These are phyloP conservation scores for Neurospora sublineolata DNA, from an alignment of 495 filamentous ascomycete species.

Conservation along the genomic window DNA sequence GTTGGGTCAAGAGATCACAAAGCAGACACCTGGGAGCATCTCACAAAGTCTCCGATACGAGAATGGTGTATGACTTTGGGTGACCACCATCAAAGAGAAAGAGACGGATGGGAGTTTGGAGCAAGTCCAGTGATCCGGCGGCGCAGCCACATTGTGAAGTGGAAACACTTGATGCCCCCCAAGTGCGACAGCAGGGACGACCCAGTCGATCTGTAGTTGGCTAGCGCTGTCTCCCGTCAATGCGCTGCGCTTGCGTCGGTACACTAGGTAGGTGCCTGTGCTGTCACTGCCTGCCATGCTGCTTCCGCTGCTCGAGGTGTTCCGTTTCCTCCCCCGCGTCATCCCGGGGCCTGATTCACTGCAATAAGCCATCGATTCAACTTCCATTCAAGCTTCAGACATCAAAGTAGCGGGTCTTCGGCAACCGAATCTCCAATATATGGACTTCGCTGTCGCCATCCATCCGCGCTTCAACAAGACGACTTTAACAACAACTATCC, in stretches of 20 bases:
- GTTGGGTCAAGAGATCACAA: not conserved
- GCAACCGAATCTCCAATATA: not conserved
- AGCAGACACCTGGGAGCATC: not conserved
- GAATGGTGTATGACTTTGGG: not conserved
- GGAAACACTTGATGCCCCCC: not conserved
- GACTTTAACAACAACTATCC: not conserved
- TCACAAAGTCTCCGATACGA: not conserved
- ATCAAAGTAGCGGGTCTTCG: not conserved
- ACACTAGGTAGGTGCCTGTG: not conserved
- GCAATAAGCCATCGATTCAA: not conserved
- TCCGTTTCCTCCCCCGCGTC: not conserved
- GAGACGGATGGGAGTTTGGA: not conserved
- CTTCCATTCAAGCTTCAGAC: not conserved
- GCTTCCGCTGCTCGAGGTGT: not conserved
- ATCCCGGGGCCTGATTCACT: not conserved
- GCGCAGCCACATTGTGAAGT: not conserved
- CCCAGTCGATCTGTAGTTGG: not conserved
- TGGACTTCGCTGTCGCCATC: not conserved
- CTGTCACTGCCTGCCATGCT: not conserved
- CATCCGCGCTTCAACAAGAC: not conserved
- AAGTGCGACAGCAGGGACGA: not conserved
- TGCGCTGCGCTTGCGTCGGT: not conserved
- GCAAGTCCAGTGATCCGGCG: not conserved
- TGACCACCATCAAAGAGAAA: not conserved
- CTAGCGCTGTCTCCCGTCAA: not conserved